Base-by-base conservation (phyloP, 805 yeast genomes). In the Pichia deserticola region DNA sequence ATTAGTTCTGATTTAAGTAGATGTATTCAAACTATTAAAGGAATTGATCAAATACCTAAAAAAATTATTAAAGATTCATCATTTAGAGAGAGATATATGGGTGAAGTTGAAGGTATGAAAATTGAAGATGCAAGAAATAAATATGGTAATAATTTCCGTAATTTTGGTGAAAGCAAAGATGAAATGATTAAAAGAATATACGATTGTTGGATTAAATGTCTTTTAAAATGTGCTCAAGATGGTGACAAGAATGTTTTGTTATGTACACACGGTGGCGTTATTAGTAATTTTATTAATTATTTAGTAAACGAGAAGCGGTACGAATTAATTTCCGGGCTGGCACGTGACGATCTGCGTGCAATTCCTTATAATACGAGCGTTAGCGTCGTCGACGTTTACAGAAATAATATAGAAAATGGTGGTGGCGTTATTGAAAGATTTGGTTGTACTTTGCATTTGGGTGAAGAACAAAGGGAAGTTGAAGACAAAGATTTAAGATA, bases 231-330 rank as follows among this genome's bases (percentile, higher is more conserved):
- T 37, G 40, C 41, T 25, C 6, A 11, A 7, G 59, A 66, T 1
- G 64, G 64, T 28, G 60, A 65, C 49, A 66, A 65, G 45, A 86
- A 85, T 57, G 74, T 84, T 2, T 69, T 82, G 12, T 51, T 86
- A 25, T 78, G 88, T 50, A 79, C 89, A 12, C 96, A 88, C 62
- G 96, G 96, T 25, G 95, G 95, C 8, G 84, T 85, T 1, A 81
- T 88, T 15, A 76, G 87, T 42, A 76, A 80, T 32, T 73, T 82
- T 36, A 61, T 78, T 38, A 75, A 76, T 52, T 72, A 81, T 61
- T 66, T 84, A 40, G 58, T 63, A 66, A 25, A 43, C 4, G 45
- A 43, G 11, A 15, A 36, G 40, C 29, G 20, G 5, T 43, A 43
- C 34, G 5, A 5, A 4, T 15, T 43, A 6, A 40, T 8, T 6